phyloP scores from a whole-genome alignment of 352 stramenopile genomes.

The Phytophthora pini region DNA sequence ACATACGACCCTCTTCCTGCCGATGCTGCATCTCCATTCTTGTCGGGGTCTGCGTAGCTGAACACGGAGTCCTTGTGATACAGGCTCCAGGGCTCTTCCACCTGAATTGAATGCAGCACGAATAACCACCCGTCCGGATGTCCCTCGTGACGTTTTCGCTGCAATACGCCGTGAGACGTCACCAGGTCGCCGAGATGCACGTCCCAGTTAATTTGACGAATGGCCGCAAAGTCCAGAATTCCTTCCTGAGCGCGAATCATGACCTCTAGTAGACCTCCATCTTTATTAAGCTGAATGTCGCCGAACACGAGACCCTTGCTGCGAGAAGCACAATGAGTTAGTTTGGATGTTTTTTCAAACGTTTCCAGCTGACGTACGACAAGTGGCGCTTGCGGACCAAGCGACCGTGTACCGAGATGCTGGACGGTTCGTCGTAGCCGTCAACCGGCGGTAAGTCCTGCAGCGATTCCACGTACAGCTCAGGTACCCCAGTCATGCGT shows the following conservation, averaged over 20 bases:
- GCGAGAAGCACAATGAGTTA: not conserved
- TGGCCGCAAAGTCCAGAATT: constrained; percentile 60
- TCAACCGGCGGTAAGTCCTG: constrained; percentile 23
- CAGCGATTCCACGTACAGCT: constrained; percentile 13
- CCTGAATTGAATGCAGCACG: constrained; percentile 46
- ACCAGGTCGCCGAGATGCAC: constrained; percentile 79
- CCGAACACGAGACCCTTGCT: constrained; percentile 87
- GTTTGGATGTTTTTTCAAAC: not conserved
- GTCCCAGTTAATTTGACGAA: constrained; percentile 83
- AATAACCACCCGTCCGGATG: constrained; percentile 57
- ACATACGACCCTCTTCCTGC: constrained; percentile 50
- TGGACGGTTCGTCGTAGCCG: constrained; percentile 7
- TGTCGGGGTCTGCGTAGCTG: constrained; percentile 45
- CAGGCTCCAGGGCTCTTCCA: constrained; percentile 70
- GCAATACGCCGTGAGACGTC: constrained; percentile 45
- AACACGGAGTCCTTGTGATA: constrained; percentile 59
- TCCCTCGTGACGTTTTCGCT: constrained; percentile 45
- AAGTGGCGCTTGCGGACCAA: constrained; percentile 86
- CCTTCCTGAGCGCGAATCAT: constrained; percentile 79
- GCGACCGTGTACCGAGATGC: constrained; percentile 59
- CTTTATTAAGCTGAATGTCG: constrained; percentile 71
- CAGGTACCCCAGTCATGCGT: constrained; percentile 31
- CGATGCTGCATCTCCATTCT: not conserved
- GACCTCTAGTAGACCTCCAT: constrained; percentile 81
- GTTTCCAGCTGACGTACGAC: constrained; percentile 54